Evolutionary conservation across 805 yeast species (phyloP), one percentile per base, ranked within the genome.

Genomic region (Isabelozyma rhagii): DNA sequence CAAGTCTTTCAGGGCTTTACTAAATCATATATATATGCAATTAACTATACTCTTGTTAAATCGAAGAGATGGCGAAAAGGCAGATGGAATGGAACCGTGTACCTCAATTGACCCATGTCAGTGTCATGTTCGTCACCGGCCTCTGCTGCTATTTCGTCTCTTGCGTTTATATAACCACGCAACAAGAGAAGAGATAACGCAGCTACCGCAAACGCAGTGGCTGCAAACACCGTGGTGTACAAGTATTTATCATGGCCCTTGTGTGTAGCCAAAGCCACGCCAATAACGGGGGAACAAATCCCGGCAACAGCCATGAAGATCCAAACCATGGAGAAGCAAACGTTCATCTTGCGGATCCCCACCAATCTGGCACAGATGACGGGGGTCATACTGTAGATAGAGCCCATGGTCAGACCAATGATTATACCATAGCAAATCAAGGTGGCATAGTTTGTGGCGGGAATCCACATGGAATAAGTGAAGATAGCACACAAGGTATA

Each of bases 191-290:
- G 61, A 17, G 62, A 48, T 1, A 72, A 28, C 1, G 80, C 74
- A 9, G 82, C 77, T 9, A 67, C 80, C 17, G 79, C 51, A 59
- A 78, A 84, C 5, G 78, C 67, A n/a, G 70, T 60, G 0, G 89
- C 90, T 17, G 83, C 79, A 60, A 84, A 84, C 0, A 84, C 71
- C 0, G 84, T 72, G 8, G 86, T 81, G 52, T 80, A 57, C 18
- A 65, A 57, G 64, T 83, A 85, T 55, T 78, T 82, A 8, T 68
- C 62, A 6, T 83, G 78, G 40, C 70, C 71, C 10, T 34, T 7
- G n/a, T 31, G 15, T 3, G 45, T 47, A 52, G 80, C 79, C 44
- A 82, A 64, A 8, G 72, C 61, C n/a, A 80, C 67, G 5, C 85
- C 86, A 52, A 82, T 72, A 15, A 81, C 70, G 1, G 85, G 85